Percentiles rank a stretch among this genome's conserved stretches.
Evolutionary conservation across 345 rosid species (phyloP).

Genomic region (Gossypium sturtianum): DNA sequence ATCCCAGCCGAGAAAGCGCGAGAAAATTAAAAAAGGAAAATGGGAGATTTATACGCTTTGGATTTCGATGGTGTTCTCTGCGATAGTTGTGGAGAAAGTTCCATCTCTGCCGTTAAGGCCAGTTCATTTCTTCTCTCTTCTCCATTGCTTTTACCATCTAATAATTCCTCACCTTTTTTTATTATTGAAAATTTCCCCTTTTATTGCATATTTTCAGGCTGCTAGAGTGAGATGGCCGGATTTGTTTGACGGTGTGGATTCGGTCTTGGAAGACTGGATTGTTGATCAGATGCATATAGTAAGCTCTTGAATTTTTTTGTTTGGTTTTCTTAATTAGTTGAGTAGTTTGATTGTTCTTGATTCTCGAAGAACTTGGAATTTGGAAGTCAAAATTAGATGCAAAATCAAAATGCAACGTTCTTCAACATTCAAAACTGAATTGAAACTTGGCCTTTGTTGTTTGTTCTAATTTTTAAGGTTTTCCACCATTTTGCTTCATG

Average conservation of each 20-base stretch:
- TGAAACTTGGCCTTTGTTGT: neutral
- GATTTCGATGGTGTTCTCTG: conserved; percentile 96
- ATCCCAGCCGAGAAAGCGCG: neutral
- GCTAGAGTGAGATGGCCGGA: conserved; percentile 82
- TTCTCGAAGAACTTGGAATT: neutral
- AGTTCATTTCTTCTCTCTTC: neutral
- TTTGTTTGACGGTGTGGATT: conserved; percentile 59
- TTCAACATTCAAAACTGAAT: neutral
- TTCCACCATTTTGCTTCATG: neutral
- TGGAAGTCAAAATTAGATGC: neutral
- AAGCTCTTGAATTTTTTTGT: conserved; percentile 12
- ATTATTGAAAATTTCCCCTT: neutral
- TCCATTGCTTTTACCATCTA: neutral
- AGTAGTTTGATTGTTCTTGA: neutral
- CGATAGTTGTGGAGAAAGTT: conserved; percentile 93
- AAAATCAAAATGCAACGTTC: neutral
- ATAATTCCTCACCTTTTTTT: neutral
- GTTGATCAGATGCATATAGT: conserved; percentile 79
- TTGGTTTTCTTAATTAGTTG: neutral
- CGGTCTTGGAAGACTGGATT: conserved; percentile 68
- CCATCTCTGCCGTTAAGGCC: conserved; percentile 92
- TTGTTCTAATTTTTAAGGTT: neutral
- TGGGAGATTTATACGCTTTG: conserved; percentile 83
- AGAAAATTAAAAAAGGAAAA: neutral
- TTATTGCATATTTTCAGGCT: conserved; percentile 36